Conservation (phyloP, 345 rosid species). For the Draba incana region DNA sequence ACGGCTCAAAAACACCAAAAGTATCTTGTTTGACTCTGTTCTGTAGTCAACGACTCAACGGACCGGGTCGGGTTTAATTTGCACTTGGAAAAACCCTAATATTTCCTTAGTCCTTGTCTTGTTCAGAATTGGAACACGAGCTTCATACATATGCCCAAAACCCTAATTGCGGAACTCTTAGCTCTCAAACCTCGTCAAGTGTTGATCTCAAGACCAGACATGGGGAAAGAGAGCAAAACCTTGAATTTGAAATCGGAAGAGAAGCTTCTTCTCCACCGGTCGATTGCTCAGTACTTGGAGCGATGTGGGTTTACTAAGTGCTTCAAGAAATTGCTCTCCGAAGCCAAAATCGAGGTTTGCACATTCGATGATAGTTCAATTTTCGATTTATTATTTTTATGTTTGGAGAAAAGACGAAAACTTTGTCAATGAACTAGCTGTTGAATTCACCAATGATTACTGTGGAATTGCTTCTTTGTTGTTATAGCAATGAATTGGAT, state of each 20-base stretch:
- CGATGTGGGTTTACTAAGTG: slow-evolving; percentile 65
- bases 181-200: slow-evolving; percentile 68
- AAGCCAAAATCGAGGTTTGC: slow-evolving; percentile 64
- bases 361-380: neutral
- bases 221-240: slow-evolving; percentile 34
- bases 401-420: neutral
- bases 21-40: too few relatives aligned
- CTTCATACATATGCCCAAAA: slow-evolving; percentile 36
- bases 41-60: neutral
- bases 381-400: slow-evolving; percentile 3
- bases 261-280: slow-evolving; percentile 49
- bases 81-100: slow-evolving; percentile 31
- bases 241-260: slow-evolving; percentile 40
- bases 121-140: slow-evolving; percentile 10
- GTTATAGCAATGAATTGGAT: neutral
- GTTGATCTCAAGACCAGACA: slow-evolving; percentile 41
- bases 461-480: neutral
- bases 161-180: slow-evolving; percentile 38
- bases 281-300: slow-evolving; percentile 62
- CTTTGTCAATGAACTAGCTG: slow-evolving; percentile 10
- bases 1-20: neutral
- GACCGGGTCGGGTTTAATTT: slow-evolving; percentile 23
- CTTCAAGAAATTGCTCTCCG: slow-evolving; percentile 67
- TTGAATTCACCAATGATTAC: neutral
- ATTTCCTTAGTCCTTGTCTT: slow-evolving; percentile 1